phyloP scores from a whole-genome alignment of 768 basidiomycete species.

The Podaxis rugospora region DNA sequence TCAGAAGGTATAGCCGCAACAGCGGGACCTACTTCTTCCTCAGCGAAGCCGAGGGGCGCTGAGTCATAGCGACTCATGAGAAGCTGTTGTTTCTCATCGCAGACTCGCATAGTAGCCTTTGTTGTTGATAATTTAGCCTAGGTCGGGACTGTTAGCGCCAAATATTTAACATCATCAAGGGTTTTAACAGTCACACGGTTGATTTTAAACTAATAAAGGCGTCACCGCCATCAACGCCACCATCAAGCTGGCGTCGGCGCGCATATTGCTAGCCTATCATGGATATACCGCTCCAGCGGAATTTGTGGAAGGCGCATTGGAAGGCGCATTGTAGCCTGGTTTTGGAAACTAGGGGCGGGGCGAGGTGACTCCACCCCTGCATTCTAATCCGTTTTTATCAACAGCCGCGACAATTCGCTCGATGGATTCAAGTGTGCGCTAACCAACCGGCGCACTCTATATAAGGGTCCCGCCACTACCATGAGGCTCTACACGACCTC shows the following conservation, averaged over 20 bases:
- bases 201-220: not conserved
- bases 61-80: not conserved
- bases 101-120: not conserved
- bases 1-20: not conserved
- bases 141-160: not conserved
- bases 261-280: not conserved
- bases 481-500: not conserved
- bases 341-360: not conserved
- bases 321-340: not conserved
- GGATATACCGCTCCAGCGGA: not conserved
- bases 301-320: not conserved
- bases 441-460: not conserved
- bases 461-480: not conserved
- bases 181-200: not conserved
- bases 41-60: not conserved
- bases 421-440: not conserved
- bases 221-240: not conserved
- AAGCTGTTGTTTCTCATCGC: not conserved
- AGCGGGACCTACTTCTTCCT: not conserved
- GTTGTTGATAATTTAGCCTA: not conserved
- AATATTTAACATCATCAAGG: slow-evolving; percentile 3
- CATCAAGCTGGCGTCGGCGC: not conserved
- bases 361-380: not conserved
- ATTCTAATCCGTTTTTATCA: not conserved
- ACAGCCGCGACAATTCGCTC: not conserved